Conservation (phyloP, 208 protist species). For the Leishmania guyanensis region DNA sequence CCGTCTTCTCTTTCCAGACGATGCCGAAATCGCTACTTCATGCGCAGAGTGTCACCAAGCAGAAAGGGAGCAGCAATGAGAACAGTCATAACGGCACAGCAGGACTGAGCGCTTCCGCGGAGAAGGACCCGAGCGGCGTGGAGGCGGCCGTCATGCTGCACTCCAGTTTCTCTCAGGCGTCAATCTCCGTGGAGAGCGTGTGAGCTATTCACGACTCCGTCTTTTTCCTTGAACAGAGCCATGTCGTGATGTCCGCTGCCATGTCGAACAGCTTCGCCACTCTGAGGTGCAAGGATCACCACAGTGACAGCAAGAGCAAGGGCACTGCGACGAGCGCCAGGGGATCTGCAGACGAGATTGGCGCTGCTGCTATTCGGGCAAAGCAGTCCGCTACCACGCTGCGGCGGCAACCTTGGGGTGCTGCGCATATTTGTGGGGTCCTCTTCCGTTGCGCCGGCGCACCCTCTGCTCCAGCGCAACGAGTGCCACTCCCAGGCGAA, state of each 20-base stretch:
- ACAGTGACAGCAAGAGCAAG: neutral
- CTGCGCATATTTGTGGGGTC: constrained; percentile 28
- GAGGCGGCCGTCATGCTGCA: neutral
- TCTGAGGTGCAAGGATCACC: constrained; percentile 5
- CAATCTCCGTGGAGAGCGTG: constrained; percentile 37
- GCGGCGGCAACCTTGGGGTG: neutral
- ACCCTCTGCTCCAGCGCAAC: constrained; percentile 14
- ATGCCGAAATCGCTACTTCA: constrained; percentile 40
- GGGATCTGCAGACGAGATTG: neutral
- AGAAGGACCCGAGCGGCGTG: neutral
- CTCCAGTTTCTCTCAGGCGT: constrained; percentile 4
- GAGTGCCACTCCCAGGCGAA: constrained; percentile 19
- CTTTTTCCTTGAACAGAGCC: constrained; percentile 47
- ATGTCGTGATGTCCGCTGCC: constrained; percentile 33
- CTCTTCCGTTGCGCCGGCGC: constrained; percentile 13
- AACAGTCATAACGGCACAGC: neutral
- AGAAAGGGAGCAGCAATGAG: neutral
- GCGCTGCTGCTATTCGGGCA: neutral
- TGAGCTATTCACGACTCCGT: constrained; percentile 53
- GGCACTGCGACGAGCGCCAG: neutral
- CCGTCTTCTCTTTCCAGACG: constrained; percentile 41
- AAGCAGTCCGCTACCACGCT: neutral
- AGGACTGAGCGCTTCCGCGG: neutral
- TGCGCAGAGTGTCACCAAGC: constrained; percentile 30
- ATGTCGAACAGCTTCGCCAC: constrained; percentile 39